phyloP scores from a whole-genome alignment of 2,329 filamentous ascomycete genomes.

The Chaetomiaceae sp. region DNA sequence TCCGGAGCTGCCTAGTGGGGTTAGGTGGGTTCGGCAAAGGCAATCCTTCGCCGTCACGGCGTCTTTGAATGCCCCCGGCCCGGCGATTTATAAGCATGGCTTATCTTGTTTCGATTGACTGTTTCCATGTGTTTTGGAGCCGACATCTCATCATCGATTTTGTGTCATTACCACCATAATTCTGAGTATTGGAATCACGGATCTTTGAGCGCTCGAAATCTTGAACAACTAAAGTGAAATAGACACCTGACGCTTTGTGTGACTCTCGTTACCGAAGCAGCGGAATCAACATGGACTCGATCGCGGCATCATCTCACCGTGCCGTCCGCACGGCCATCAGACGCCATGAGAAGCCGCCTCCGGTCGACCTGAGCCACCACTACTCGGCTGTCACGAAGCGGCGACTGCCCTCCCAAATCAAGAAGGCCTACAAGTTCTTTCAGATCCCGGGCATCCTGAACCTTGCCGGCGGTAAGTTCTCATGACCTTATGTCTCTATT shows the following conservation, averaged over 20 bases:
- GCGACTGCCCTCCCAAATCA: slow-evolving; percentile 63
- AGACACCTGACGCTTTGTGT: no score
- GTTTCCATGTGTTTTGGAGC: neutral
- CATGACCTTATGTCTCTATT: neutral
- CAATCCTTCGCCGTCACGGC: neutral
- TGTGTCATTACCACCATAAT: no score
- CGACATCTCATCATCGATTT: neutral
- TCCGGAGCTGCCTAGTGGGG: slow-evolving; percentile 3
- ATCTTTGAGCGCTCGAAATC: no score
- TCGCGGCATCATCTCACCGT: neutral
- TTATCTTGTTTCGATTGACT: neutral
- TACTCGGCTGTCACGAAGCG: slow-evolving; percentile 66
- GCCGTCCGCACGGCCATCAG: neutral
- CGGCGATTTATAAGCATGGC: slow-evolving; percentile 11
- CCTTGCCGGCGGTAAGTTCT: slow-evolving; percentile 53
- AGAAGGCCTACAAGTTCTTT: slow-evolving; percentile 84
- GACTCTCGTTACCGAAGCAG: slow-evolving; percentile 11
- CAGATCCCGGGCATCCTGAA: slow-evolving; percentile 58
- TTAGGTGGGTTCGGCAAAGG: neutral
- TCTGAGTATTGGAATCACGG: no score
- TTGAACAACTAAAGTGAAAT: neutral
- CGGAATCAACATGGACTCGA: neutral
- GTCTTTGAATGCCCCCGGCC: neutral
- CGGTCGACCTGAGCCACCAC: slow-evolving; percentile 75
- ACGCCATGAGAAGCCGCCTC: slow-evolving; percentile 37